Conservation (phyloP, 1,284 basidiomycete genomes). For the Ceratobasidium sp. region DNA sequence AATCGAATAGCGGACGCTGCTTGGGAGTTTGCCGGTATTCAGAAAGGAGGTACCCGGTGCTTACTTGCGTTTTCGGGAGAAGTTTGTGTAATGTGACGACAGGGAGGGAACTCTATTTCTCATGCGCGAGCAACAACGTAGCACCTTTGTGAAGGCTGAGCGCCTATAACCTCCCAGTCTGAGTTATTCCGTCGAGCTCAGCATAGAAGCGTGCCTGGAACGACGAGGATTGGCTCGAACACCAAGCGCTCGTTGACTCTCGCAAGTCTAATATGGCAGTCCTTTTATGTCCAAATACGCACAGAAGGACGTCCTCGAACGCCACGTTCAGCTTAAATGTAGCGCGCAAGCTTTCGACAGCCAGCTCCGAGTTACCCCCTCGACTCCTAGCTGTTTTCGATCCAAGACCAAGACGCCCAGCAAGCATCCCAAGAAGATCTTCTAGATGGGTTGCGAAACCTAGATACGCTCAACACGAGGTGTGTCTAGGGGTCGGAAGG, state of each 20-base stretch:
- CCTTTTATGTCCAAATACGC: conserved; percentile 20
- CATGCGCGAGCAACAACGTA: conserved; percentile 22
- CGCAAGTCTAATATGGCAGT: not conserved
- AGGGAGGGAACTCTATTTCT: conserved; percentile 34
- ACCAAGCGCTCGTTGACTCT: conserved; percentile 13
- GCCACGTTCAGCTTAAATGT: conserved; percentile 21
- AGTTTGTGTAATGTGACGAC: conserved; percentile 9
- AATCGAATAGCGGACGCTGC: not conserved
- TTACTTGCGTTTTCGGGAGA: not conserved
- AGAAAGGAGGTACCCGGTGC: conserved; percentile 20
- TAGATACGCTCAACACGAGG: not conserved
- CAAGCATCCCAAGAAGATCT: conserved; percentile 5
- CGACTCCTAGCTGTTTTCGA: conserved; percentile 12
- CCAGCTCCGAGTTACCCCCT: conserved; percentile 26
- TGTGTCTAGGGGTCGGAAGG: not conserved
- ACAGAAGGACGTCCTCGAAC: not conserved
- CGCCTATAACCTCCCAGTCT: conserved; percentile 4
- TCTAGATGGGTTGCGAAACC: not conserved
- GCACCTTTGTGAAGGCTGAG: conserved; percentile 14
- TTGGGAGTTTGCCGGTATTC: conserved; percentile 25
- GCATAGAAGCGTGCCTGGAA: conserved; percentile 3
- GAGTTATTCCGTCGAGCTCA: conserved; percentile 8
- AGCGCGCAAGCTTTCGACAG: conserved; percentile 13
- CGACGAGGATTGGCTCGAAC: conserved; percentile 1
- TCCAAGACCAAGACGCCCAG: not conserved